Base-by-base conservation (phyloP, 129 eudicot species). In the Heracleum sosnowskyi region DNA sequence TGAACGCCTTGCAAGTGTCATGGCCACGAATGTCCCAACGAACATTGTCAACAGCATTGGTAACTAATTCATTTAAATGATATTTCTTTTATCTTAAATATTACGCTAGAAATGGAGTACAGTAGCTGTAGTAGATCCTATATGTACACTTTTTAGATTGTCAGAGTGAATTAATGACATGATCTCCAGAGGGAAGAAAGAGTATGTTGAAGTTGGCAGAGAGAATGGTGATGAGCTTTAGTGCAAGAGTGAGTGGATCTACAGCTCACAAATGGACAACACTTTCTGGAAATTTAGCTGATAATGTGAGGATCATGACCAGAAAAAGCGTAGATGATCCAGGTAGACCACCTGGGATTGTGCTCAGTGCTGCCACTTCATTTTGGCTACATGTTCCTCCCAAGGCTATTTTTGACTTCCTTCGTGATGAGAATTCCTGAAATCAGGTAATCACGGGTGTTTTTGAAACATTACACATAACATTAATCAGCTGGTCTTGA, bases 221-320 rank as follows among this genome's bases (percentile, higher is more conserved):
- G 80, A 85, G 88, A 80, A 82, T 87, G 91, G 86, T 87, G 41
- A 80, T 51, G 18, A 75, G 79, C 60, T 87, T 85, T n/a, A 79
- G 83, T 44, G 79, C 77, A 17, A 80, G 86, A 69, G 75, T 87
- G 44, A 87, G 76, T 28, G 78, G 84, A 2, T 42, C 83, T 13
- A 71, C 81, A 9, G 78, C 83, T 29, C 79, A 80, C 44, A 83
- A 75, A 15, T 87, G 88, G 88, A 84, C 83, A 22, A 33, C 78
- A 7, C 20, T 82, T 20, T 74, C 83, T 33, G 84, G 80, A 26
- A 35, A 33, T 36, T 66, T 75, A 45, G 86, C 78, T 47, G 79
- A 79, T 28, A 80, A 82, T 55, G 86, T 82, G 4, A 35, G 81
- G 82, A 35, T 82, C 84, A 40, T 76, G 81, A 78, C 76, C 40